A percentile compares a stretch with the other conserved stretches of the same genome.
These are phyloP conservation scores for Arthrobotrys pseudoclavata DNA, from an alignment of 2,329 filamentous ascomycete species.

Conservation along the genomic window DNA sequence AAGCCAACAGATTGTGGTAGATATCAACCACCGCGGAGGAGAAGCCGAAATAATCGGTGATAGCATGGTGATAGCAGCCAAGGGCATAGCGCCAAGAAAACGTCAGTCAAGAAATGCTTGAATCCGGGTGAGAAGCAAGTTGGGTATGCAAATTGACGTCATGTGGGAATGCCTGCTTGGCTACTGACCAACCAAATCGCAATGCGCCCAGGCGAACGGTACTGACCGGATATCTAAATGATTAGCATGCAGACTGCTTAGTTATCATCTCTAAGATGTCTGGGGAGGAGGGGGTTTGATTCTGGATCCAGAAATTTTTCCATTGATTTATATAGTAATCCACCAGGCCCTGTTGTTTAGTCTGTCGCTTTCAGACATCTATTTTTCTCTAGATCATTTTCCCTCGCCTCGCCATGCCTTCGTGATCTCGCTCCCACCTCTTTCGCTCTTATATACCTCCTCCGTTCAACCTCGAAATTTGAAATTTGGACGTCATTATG, in stretches of 20 bases:
- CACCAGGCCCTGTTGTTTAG: not conserved
- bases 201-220: not conserved
- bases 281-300: not conserved
- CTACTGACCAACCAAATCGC: conserved; percentile 30
- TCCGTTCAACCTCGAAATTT: too few relatives aligned
- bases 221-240: conserved; percentile 16
- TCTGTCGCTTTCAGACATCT: conserved; percentile 5
- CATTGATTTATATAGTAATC: conserved; percentile 15
- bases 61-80: conserved; percentile 26
- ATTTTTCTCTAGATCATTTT: conserved; percentile 14
- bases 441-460: not conserved
- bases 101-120: conserved; percentile 10
- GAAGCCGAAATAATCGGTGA: not conserved
- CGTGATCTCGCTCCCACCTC: not conserved
- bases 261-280: not conserved
- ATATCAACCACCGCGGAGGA: not conserved
- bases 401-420: not conserved
- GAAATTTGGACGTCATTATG: conserved; percentile 29
- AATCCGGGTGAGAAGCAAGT: not conserved
- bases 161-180: conserved; percentile 5
- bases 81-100: conserved; percentile 10
- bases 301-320: conserved; percentile 23
- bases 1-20: conserved; percentile 1
- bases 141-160: conserved; percentile 19
- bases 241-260: conserved; percentile 8